These are phyloP conservation scores for Cercophora newfieldiana DNA, from an alignment of 495 filamentous ascomycete genomes.

Conservation along the genomic window DNA sequence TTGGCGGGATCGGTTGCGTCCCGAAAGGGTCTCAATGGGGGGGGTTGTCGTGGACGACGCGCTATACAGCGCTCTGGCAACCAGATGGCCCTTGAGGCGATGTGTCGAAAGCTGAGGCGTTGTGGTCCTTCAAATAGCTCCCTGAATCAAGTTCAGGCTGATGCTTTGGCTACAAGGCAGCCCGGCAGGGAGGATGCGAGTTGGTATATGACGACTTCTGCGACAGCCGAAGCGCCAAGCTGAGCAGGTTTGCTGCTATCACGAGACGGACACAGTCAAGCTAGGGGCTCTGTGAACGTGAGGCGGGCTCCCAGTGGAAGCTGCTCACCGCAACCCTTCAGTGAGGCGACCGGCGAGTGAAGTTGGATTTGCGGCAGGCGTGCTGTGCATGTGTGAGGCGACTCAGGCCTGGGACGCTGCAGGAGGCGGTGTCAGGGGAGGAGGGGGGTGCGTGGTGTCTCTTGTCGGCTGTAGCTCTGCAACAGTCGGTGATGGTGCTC, in stretches of 20 bases:
- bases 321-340: not conserved
- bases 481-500: conserved; percentile 13
- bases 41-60: not conserved
- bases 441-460: conserved; percentile 4
- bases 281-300: conserved; percentile 4
- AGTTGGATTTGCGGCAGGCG: conserved; percentile 14
- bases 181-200: not conserved
- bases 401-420: conserved; percentile 20
- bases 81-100: not conserved
- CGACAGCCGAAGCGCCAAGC: not conserved
- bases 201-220: not conserved
- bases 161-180: conserved; percentile 6
- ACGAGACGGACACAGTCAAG: not conserved
- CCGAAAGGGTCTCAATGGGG: not conserved
- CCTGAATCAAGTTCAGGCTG: not conserved
- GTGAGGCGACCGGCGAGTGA: conserved; percentile 7
- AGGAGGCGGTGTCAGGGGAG: conserved; percentile 23
- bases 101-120: conserved; percentile 6
- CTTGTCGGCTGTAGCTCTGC: conserved; percentile 18
- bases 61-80: not conserved
- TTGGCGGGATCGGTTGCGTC: not conserved
- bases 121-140: conserved; percentile 12
- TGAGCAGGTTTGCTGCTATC: not conserved
- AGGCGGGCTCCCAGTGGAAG: conserved; percentile 18
- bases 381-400: conserved; percentile 11